Conservation (phyloP, 305 asterid genomes). For the Stenogyne calaminthoides region DNA sequence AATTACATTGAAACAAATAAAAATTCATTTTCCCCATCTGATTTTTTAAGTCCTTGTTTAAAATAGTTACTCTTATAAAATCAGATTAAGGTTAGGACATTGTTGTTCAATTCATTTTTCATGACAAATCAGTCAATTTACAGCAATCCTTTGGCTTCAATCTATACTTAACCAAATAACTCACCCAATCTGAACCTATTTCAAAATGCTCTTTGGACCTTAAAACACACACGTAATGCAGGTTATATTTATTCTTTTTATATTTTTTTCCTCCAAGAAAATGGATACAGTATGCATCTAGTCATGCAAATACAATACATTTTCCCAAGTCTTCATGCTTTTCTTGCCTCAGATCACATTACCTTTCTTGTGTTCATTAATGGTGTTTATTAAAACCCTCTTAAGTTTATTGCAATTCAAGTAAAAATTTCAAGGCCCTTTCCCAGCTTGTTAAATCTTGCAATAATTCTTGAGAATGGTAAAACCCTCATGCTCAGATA, state of each 20-base stretch:
- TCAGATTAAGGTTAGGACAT: constrained; percentile 34
- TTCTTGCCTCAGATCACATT: constrained; percentile 53
- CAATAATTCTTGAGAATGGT: constrained; percentile 42
- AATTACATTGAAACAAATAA: not conserved
- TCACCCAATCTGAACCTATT: constrained; percentile 73
- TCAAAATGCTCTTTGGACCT: constrained; percentile 43
- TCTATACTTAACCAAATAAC: constrained; percentile 67
- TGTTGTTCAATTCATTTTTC: constrained; percentile 28
- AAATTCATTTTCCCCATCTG: not conserved
- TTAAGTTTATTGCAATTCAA: constrained; percentile 1
- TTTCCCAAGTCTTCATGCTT: constrained; percentile 51
- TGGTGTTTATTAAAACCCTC: constrained; percentile 34
- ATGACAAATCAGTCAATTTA: constrained; percentile 32
- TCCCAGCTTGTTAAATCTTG: not conserved
- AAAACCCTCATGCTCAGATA: constrained; percentile 42
- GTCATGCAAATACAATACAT: constrained; percentile 62
- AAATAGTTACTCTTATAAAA: constrained; percentile 30
- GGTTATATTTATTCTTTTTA: not conserved
- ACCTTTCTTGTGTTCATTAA: too few relatives aligned
- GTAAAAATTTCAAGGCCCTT: not conserved
- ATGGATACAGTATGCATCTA: constrained; percentile 46
- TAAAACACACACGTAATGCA: constrained; percentile 26
- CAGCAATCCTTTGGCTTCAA: constrained; percentile 28
- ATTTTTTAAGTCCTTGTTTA: constrained; percentile 35
- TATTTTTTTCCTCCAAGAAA: constrained; percentile 27